These are phyloP conservation scores for Botrytis sinoallii DNA, from an alignment of 2,329 filamentous ascomycete species.

Conservation along the genomic window DNA sequence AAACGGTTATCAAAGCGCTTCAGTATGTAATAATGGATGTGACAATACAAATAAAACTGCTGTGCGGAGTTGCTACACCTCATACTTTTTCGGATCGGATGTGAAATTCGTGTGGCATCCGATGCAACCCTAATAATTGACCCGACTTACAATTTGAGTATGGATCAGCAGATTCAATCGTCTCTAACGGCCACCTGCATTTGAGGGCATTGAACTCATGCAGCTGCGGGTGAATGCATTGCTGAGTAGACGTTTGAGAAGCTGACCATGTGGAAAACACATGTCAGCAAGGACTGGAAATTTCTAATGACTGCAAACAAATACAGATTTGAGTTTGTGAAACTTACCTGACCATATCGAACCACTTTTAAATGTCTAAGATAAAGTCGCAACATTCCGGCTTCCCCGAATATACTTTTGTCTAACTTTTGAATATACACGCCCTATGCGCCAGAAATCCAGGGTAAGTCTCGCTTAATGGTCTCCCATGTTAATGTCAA, in stretches of 20 bases:
- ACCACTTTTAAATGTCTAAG: constrained; percentile 5
- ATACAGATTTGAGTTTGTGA: neutral
- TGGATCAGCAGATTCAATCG: neutral
- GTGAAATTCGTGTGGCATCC: neutral
- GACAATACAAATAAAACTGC: constrained; percentile 11
- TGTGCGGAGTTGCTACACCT: constrained; percentile 3
- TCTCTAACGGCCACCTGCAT: constrained; percentile 7
- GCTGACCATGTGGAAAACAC: constrained; percentile 13
- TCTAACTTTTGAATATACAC: constrained; percentile 15
- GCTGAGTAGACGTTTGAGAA: constrained; percentile 7
- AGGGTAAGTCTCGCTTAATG: neutral
- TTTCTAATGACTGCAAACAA: constrained; percentile 8
- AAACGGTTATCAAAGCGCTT: constrained; percentile 15
- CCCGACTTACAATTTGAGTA: neutral
- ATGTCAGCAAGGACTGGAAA: constrained; percentile 2
- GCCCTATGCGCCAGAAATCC: constrained; percentile 9
- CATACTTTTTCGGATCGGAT: constrained; percentile 14
- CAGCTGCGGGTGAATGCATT: neutral
- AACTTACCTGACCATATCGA: neutral
- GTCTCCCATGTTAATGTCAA: neutral
- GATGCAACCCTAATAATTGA: neutral
- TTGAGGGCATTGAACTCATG: constrained; percentile 3
- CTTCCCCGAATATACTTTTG: constrained; percentile 14
- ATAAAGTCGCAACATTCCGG: constrained; percentile 1
- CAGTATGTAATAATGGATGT: constrained; percentile 7